Base-by-base conservation (phyloP, 192 early-diverging fungal genomes). In the Dimargaris cristalligena region DNA sequence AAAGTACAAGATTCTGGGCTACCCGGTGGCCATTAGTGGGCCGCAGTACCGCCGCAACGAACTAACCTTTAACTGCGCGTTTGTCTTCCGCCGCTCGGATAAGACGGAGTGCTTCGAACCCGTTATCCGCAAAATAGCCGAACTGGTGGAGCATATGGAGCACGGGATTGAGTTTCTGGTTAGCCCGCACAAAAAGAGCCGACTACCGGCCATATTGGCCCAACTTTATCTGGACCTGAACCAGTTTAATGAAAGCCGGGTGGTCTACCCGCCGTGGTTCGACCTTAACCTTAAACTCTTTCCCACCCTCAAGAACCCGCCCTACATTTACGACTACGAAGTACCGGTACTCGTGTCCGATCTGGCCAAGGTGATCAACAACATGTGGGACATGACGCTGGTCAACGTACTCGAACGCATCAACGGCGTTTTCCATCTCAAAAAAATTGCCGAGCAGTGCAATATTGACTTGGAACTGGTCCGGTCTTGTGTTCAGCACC, bases 331-430 rank as follows among this genome's bases (percentile, higher is more conserved):
- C 44, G 87, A 91, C 59, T 86, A 86, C 63, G 81, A 89, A 33
- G 91, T 93, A 0, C 91, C 91, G 3, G 84, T 93, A 10, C 72
- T 76, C 16, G 80, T 84, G 30, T 81, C 88, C 6, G 77, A 89
- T 66, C 63, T 85, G 32, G 68, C 76, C 22, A 65, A 62, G 9
- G 62, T 80, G 4, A 77, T 80, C 63, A 84, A 87, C 59, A 74
- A 82, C 22, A 78, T 89, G 67, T 98, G 95, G 92, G 96, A 99
- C 66, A 76, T 99, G 65, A 91, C 89, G 0, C 78, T 97, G 62
- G 80, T 69, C 45, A 38, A 80, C 70, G 74, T 98, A n/a, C 71
- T 83, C 16, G 71, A 76, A 26, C 75, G 66, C 62, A 90, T 99
- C 49, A 85, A 99, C 66, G 91, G 90, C 3, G 82, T 92, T 26